Base-by-base conservation (phyloP, 73 alveolate genomes). In the Blepharisma stoltei region DNA sequence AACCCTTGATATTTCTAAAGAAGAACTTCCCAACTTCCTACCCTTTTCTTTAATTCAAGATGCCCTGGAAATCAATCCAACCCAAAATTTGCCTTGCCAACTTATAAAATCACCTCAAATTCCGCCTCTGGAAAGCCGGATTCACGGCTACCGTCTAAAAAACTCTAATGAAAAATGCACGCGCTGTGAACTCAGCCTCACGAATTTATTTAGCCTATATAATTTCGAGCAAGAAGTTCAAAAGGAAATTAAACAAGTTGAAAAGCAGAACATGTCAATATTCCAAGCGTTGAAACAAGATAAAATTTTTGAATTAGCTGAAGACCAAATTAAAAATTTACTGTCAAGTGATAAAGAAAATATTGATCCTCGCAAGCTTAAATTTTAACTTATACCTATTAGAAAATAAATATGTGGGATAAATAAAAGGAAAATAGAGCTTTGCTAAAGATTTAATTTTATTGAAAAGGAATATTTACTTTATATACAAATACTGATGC, bases 51-150 rank as follows among this genome's bases (percentile, higher is more conserved):
- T 60, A 25, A 60, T 60, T 20, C 46, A 60, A 60, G 73, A 60
- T 8, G 73, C 73, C 23, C 73, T 60, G 14, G 73, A 60, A 60
- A 14, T 18, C 73, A 60, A 60, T 25, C 37, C 73, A 25, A 60
- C 41, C 41, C 41, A 0, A 32, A 32, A 1, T 25, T 60, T n/a
- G 23, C 23, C 45, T 60, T 14, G 73, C 73, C 48, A 60, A 8
- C 14, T 18, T 50, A 50, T 50, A 11, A 50, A 50, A 50, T 50
- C 18, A n/a, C 18, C 73, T 38, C 11, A 52, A 52, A 52, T 11
- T 4, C 73, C 14, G 0, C 73, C 46, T 14, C 2, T 14, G 4
- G 73, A 60, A 60, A 60, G 73, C 23, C 38, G 73, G 23, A 60
- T 60, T 20, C n/a, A 60, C 18, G 18, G 46, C 5, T 60, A 60